phyloP scores from a whole-genome alignment of 2,329 filamentous ascomycete species.

The Pyricularia grisea region DNA sequence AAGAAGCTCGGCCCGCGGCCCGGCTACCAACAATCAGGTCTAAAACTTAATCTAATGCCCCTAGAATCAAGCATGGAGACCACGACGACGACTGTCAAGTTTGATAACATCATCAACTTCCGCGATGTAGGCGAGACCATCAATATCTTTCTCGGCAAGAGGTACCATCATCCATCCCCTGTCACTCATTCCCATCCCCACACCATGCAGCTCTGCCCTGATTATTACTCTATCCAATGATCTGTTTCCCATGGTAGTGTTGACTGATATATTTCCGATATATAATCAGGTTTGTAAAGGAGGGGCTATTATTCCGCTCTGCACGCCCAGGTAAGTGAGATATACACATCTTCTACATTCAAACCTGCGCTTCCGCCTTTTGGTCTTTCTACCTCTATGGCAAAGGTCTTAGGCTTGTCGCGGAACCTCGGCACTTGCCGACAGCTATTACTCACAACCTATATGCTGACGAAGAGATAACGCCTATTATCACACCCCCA shows the following conservation, averaged over 20 bases:
- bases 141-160: conserved; percentile 47
- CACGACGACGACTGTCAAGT: conserved; percentile 11
- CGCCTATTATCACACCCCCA: not conserved
- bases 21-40: not conserved
- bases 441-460: not conserved
- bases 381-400: not conserved
- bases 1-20: not conserved
- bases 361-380: not conserved
- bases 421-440: not conserved
- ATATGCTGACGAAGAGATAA: not conserved
- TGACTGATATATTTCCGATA: not conserved
- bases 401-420: not conserved
- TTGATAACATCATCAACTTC: conserved; percentile 62
- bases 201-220: not conserved
- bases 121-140: conserved; percentile 64
- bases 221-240: not conserved
- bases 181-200: not conserved
- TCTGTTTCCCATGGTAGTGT: not conserved
- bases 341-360: not conserved
- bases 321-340: conserved; percentile 41
- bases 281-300: conserved; percentile 35
- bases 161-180: conserved; percentile 26
- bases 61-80: not conserved
- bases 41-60: not conserved
- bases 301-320: conserved; percentile 59